phyloP scores from a whole-genome alignment of 2,329 filamentous ascomycete genomes.

The Rachicladosporium sp. region DNA sequence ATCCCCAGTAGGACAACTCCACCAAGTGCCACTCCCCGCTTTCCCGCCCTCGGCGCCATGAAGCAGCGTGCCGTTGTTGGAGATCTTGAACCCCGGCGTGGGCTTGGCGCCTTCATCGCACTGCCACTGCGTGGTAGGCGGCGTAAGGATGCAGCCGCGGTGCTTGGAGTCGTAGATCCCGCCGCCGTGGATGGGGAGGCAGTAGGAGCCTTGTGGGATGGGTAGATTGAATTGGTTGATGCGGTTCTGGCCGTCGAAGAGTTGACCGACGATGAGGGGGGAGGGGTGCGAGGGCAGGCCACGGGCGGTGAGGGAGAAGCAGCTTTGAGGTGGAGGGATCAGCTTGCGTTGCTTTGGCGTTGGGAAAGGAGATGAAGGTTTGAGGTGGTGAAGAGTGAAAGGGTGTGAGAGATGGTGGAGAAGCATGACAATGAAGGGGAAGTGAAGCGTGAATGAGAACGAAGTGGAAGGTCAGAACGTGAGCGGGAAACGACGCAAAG shows the following conservation, averaged over 20 bases:
- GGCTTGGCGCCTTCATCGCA: constrained; percentile 45
- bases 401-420: too few species aligned
- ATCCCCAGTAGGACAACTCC: constrained; percentile 47
- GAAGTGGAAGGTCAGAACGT: too few species aligned
- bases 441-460: too few species aligned
- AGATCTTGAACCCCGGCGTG: constrained; percentile 44
- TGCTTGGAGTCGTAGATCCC: constrained; percentile 43
- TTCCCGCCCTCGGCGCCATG: constrained; percentile 19
- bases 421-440: too few species aligned
- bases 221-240: constrained; percentile 33
- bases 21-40: constrained; percentile 42
- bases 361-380: too few species aligned
- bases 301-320: constrained; percentile 39
- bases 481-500: too few species aligned
- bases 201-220: constrained; percentile 39
- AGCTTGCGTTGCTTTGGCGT: too few species aligned
- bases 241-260: constrained; percentile 50
- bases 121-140: constrained; percentile 47
- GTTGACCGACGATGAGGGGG: constrained; percentile 46
- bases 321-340: constrained; percentile 19
- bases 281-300: constrained; percentile 29
- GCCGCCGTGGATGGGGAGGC: constrained; percentile 39
- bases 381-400: too few species aligned
- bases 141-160: constrained; percentile 52
- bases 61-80: constrained; percentile 39